Conservation (phyloP, 2,329 filamentous ascomycete species). For the Neofusicoccum cordaticola region DNA sequence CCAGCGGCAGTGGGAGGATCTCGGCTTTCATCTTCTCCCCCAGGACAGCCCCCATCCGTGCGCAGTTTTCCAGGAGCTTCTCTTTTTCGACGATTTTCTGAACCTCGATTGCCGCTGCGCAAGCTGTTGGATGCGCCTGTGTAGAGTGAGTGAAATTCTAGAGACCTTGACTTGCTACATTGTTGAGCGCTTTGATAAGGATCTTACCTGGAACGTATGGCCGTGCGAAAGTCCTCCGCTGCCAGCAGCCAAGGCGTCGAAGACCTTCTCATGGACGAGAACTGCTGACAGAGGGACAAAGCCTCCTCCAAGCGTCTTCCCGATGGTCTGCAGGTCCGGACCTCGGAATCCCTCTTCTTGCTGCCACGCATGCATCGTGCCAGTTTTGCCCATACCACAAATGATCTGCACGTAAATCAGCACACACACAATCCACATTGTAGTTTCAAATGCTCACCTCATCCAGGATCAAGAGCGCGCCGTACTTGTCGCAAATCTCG, state of each 20-base stretch:
- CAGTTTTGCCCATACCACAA: constrained; percentile 29
- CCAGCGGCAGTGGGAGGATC: constrained; percentile 12
- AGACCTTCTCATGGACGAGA: constrained; percentile 6
- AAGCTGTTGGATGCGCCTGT: constrained; percentile 13
- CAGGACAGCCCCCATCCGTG: constrained; percentile 4
- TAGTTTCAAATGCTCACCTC: not conserved
- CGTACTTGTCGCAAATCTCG: constrained; percentile 54
- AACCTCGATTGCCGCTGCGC: constrained; percentile 12
- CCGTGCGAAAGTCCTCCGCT: constrained; percentile 6
- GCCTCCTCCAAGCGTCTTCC: constrained; percentile 9
- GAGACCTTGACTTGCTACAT: not conserved
- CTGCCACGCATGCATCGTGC: constrained; percentile 31
- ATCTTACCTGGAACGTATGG: constrained; percentile 14
- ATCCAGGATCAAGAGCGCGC: constrained; percentile 56
- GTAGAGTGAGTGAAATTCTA: not conserved
- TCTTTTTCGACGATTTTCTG: constrained; percentile 14
- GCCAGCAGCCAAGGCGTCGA: constrained; percentile 11
- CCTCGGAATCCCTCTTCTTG: constrained; percentile 13
- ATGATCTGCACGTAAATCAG: constrained; percentile 30
- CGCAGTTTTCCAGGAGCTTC: not conserved
- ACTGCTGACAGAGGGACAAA: constrained; percentile 16
- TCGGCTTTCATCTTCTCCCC: not conserved
- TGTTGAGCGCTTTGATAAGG: not conserved
- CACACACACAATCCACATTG: too few relatives aligned
- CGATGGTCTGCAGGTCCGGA: constrained; percentile 12